phyloP scores from a whole-genome alignment of 192 early-diverging fungal species.

The Podila epicladia region DNA sequence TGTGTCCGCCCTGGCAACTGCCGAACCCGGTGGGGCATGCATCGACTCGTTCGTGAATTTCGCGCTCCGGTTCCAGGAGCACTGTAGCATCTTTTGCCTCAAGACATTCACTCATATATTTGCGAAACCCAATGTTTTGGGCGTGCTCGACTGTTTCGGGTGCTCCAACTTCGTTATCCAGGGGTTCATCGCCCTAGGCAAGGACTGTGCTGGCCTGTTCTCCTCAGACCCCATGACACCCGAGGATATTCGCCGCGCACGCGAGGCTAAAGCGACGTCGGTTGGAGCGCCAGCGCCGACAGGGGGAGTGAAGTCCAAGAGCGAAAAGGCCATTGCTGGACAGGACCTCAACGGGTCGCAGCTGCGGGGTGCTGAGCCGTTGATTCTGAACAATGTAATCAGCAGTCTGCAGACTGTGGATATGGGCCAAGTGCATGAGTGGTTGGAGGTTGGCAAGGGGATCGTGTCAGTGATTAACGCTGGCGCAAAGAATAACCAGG shows the following conservation, averaged over 20 bases:
- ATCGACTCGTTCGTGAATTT: slow-evolving; percentile 42
- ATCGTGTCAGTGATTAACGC: not conserved
- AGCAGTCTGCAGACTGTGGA: slow-evolving; percentile 5
- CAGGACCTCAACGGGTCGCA: not conserved
- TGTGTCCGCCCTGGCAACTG: not conserved
- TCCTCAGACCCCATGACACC: slow-evolving; percentile 5
- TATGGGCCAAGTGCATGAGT: slow-evolving; percentile 13
- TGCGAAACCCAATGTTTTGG: not conserved
- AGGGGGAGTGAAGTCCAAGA: not conserved
- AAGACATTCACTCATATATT: slow-evolving; percentile 9
- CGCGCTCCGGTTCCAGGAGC: slow-evolving; percentile 27
- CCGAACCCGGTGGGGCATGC: slow-evolving; percentile 11
- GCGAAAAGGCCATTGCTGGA: not conserved
- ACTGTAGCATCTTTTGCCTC: slow-evolving; percentile 26
- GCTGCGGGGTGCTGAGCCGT: slow-evolving; percentile 1
- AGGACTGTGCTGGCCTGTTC: slow-evolving; percentile 22
- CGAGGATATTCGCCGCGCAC: not conserved
- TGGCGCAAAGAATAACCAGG: not conserved
- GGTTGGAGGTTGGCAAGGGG: slow-evolving; percentile 18
- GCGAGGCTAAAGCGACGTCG: not conserved
- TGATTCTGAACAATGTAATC: slow-evolving; percentile 12
- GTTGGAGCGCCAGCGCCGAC: not conserved
- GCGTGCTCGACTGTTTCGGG: slow-evolving; percentile 19
- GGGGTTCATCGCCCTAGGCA: slow-evolving; percentile 10
- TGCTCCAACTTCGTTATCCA: slow-evolving; percentile 23